Evolutionary conservation across 1,284 basidiomycete genomes (phyloP), one percentile per base, ranked within the genome.

Genomic region (Sporisorium reilianum): DNA sequence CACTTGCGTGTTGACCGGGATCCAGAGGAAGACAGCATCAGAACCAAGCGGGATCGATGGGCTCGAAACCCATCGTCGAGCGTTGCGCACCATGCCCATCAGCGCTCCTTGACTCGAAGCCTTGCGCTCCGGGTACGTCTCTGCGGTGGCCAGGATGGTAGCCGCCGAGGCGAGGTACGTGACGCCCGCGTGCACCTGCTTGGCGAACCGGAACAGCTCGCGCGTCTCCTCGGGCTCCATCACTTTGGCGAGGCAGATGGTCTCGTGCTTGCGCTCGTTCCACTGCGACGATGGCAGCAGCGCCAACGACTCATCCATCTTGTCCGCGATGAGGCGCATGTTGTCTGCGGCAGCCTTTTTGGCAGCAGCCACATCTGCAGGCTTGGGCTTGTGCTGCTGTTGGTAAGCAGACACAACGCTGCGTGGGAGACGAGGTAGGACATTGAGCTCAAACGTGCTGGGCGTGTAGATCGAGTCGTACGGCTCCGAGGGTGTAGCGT

Each of bases 21-120:
- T 64, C 72, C 72, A 75, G 18, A 75, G 36, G 26, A 71, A 75
- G 11, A 71, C 72, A 1, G 68, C 72, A 25, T 75, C 72, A 25
- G 68, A 66, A 1, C 67, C 72, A 5, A 75, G 32, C 5, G 72
- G 72, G 2, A 52, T 64, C 5, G 57, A 30, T 10, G 45, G 40
- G 40, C 56, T 41, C 12, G 40, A 41, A 1, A 75, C 20, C 72
- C 72, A 75, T 49, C 72, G 41, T 51, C 72, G 44, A 9, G 63
- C 62, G 20, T 75, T 75, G 54, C 72, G 61, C 7, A 68, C 68
- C 61, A 75, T 71, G 8, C 72, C 72, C 55, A 75, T 55, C 26
- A 75, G 22, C 14, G 72, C 72, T n/a, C 72, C 72, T 2, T 32
- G 22, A 25, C 63, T 64, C 7, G 51, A 23, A 8, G 53, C 51